These are phyloP conservation scores for Trichoderma sp. DNA, from an alignment of 2,329 filamentous ascomycete genomes.

Conservation along the genomic window DNA sequence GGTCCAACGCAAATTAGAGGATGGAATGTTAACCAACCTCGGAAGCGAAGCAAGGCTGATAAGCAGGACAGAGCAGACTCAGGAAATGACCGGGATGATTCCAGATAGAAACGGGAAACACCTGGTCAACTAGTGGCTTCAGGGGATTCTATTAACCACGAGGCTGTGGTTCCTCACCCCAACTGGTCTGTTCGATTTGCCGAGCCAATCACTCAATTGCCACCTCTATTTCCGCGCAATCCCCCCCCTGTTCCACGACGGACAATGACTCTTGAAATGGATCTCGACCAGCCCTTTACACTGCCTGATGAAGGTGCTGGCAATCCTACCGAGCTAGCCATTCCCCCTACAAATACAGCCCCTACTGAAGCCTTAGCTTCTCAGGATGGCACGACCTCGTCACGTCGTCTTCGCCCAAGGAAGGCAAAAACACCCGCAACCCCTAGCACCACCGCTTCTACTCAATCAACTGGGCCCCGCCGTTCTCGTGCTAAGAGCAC, in stretches of 20 bases:
- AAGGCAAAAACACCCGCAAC: conserved; percentile 9
- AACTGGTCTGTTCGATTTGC: conserved; percentile 24
- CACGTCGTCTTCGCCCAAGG: conserved; percentile 19
- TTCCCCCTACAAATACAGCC: neutral
- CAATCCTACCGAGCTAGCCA: neutral
- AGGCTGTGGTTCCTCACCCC: conserved; percentile 25
- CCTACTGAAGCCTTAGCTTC: neutral
- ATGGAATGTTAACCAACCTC: conserved; percentile 50
- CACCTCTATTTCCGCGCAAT: conserved; percentile 19
- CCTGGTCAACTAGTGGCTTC: neutral
- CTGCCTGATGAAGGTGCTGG: neutral
- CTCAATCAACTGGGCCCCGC: neutral
- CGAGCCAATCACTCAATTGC: conserved; percentile 25
- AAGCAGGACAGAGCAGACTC: conserved; percentile 35
- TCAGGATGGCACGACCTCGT: neutral
- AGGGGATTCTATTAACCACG: conserved; percentile 14
- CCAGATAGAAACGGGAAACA: conserved; percentile 38
- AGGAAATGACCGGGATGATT: conserved; percentile 38
- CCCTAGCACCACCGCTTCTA: conserved; percentile 1
- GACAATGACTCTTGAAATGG: conserved; percentile 4
- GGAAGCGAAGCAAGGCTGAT: conserved; percentile 38
- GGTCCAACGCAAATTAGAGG: conserved; percentile 57
- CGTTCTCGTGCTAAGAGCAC: neutral
- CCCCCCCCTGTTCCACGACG: neutral
- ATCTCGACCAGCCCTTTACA: neutral